Evolutionary conservation across 2,329 filamentous ascomycete genomes (phyloP).

Genomic region (Spiromastix sp.): DNA sequence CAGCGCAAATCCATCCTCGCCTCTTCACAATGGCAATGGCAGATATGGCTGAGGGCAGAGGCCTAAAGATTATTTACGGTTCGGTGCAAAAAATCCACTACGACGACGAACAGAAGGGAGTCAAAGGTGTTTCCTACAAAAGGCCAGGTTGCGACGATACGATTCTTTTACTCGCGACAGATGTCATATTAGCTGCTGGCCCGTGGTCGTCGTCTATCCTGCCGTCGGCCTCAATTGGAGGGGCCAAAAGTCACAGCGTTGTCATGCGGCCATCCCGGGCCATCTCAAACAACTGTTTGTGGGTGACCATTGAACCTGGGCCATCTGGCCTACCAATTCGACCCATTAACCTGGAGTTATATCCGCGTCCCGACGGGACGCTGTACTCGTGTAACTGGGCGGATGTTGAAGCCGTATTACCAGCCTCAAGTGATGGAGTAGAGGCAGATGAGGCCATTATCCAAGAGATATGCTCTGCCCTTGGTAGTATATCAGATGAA

Average conservation of each 20-base stretch:
- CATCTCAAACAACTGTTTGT: background rate
- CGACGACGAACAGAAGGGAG: background rate
- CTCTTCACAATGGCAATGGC: background rate
- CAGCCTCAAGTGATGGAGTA: background rate
- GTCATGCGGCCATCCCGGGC: background rate
- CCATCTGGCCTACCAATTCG: background rate
- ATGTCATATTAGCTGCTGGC: background rate
- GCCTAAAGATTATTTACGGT: background rate
- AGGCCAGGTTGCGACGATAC: background rate
- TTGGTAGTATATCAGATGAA: background rate
- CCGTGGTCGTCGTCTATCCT: background rate
- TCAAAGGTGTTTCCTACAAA: background rate
- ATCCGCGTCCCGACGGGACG: background rate
- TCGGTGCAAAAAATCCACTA: background rate
- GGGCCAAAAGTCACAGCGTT: background rate
- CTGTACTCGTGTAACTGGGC: background rate
- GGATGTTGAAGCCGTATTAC: background rate
- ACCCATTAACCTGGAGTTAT: background rate
- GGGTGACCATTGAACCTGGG: background rate
- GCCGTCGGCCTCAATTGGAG: background rate
- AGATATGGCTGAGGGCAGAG: background rate
- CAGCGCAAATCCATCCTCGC: background rate
- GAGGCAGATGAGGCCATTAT: background rate
- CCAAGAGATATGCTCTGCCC: background rate
- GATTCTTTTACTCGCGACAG: background rate